Evolutionary conservation across 2,329 filamentous ascomycete genomes (phyloP).

Genomic region (Beauveria australis): DNA sequence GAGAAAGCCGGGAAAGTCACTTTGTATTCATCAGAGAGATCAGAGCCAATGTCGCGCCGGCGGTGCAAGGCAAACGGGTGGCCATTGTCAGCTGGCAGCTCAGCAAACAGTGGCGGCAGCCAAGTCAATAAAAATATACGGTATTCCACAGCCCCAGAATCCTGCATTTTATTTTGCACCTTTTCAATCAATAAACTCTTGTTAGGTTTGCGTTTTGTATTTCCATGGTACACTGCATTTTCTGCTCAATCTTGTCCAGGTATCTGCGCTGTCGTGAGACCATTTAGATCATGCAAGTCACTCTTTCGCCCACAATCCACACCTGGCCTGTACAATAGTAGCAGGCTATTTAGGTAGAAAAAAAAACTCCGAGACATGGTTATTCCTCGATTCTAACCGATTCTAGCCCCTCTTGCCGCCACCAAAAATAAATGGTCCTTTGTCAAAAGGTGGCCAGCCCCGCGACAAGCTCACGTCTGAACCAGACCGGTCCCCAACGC

Average conservation of each 20-base stretch:
- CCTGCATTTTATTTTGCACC: too few species aligned
- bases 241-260: background rate
- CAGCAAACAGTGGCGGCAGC: background rate
- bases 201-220: background rate
- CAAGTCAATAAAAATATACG: too few species aligned
- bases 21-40: too few species aligned
- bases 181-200: background rate
- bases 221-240: background rate
- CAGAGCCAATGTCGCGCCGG: too few species aligned
- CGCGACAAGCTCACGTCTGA: constrained; percentile 4
- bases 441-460: background rate
- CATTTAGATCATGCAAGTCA: background rate
- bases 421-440: background rate
- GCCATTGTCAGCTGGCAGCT: background rate
- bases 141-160: background rate
- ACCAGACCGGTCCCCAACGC: background rate
- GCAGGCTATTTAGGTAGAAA: too few species aligned
- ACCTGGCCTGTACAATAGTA: too few species aligned
- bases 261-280: background rate
- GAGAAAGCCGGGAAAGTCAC: too few species aligned
- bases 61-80: background rate
- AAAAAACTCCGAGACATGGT: background rate
- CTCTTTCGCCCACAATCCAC: too few species aligned
- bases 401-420: background rate
- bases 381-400: background rate